Conservation (phyloP, 2,329 filamentous ascomycete species). For the Diaporthe sp. region DNA sequence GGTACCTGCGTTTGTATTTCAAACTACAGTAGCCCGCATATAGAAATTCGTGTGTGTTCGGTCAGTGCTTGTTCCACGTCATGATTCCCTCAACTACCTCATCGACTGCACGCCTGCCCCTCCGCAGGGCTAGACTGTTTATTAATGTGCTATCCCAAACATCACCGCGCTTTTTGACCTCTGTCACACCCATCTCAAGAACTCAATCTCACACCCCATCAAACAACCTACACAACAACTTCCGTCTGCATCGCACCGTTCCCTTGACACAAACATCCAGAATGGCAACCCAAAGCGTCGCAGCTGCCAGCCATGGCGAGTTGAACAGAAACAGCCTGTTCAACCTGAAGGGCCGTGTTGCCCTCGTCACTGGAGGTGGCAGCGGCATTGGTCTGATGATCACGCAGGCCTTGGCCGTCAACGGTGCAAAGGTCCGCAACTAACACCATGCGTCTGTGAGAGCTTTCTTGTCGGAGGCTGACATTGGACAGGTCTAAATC, state of each 20-base stretch:
- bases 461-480: too few species aligned
- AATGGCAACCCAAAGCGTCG: slow-evolving; percentile 48
- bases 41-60: background rate
- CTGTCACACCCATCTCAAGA: background rate
- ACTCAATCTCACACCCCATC: background rate
- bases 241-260: too few species aligned
- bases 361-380: slow-evolving; percentile 58
- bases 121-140: background rate
- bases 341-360: slow-evolving; percentile 58
- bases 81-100: slow-evolving; percentile 32
- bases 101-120: slow-evolving; percentile 7
- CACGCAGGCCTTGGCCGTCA: slow-evolving; percentile 45
- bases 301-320: slow-evolving; percentile 47
- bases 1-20: background rate
- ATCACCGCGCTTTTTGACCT: background rate
- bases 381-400: slow-evolving; percentile 52
- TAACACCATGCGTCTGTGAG: too few species aligned
- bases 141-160: background rate
- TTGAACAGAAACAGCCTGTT: slow-evolving; percentile 62
- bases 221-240: background rate
- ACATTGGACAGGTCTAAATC: slow-evolving; percentile 69
- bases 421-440: slow-evolving; percentile 35
- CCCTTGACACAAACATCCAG: slow-evolving; percentile 35
- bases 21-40: background rate
- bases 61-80: background rate